phyloP scores from a whole-genome alignment of 192 early-diverging fungal genomes.

The Tieghemiomyces parasiticus region DNA sequence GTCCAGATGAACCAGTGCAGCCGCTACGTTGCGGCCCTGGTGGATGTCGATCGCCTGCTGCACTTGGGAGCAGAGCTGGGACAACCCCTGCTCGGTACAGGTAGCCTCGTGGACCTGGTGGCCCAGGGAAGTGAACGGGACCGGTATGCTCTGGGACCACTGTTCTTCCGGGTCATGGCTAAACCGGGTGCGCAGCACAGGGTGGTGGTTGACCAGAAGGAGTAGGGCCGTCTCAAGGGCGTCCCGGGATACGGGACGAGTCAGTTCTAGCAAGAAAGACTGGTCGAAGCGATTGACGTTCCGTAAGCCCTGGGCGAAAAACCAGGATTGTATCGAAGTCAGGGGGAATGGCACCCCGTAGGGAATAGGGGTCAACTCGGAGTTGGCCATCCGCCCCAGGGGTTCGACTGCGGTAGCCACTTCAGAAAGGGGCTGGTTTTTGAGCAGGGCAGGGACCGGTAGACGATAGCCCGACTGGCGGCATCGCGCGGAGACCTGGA shows the following conservation, averaged over 20 bases:
- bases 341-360: neutral
- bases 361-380: neutral
- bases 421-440: neutral
- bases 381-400: neutral
- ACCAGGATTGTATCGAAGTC: neutral
- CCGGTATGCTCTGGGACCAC: neutral
- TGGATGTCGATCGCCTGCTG: neutral
- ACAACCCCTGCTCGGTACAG: neutral
- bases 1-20: neutral
- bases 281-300: constrained; percentile 9
- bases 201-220: neutral
- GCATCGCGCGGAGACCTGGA: neutral
- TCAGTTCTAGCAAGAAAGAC: neutral
- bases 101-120: neutral
- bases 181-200: neutral
- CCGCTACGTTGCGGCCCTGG: neutral
- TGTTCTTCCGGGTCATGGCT: neutral
- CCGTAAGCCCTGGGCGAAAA: neutral
- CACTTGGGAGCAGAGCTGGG: neutral
- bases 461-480: neutral
- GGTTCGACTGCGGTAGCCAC: neutral
- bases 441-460: neutral
- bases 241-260: neutral
- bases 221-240: neutral
- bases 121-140: neutral